Base-by-base conservation (phyloP, 441 rosid genomes). In the Cnidoscolus chayamansa region DNA sequence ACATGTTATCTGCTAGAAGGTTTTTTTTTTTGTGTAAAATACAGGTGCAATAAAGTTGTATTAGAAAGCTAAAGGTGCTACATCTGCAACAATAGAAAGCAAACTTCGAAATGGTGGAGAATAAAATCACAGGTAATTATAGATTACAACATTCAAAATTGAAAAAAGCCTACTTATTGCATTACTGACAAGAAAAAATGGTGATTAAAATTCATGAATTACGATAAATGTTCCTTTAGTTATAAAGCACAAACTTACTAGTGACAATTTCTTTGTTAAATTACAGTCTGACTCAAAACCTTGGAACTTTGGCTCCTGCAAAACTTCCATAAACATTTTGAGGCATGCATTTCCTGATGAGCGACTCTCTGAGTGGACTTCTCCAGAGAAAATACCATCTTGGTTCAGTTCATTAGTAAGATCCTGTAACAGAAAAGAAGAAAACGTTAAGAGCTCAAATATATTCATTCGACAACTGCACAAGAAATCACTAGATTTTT, bases 271-370 rank as follows among this genome's bases (percentile, higher is more conserved):
- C 72, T 74, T 64, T 15, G 85, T 81, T 63, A 91, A 72, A 49
- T 73, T 78, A 71, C 82, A 89, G 78, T 89, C 94, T 56, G 81
- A 81, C 72, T 86, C 91, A 15, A 91, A 77, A 16, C 43, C 71
- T 55, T 72, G 85, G 74, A 86, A 84, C 72, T 79, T 80, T 15
- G 85, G 84, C 58, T 81, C 87, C 64, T 45, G 77, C 73, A 91
- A 67, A 81, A 70, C 78, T 67, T 84, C 81, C 67, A 82, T 67
- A 70, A 83, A 77, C 70, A 67, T 79, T 61, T 53, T 20, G 35
- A 87, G 77, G 76, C 75, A 15, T 76, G 68, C 70, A 63, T 75
- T 71, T 73, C 74, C 74, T 40, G 72, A 76, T 40, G 73, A 53
- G 47, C 4, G 67, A 73, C 67, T 72, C 67, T 77, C 78, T 2